Base-by-base conservation (phyloP, 2,329 filamentous ascomycete species). In the Aureobasidium sp. region DNA sequence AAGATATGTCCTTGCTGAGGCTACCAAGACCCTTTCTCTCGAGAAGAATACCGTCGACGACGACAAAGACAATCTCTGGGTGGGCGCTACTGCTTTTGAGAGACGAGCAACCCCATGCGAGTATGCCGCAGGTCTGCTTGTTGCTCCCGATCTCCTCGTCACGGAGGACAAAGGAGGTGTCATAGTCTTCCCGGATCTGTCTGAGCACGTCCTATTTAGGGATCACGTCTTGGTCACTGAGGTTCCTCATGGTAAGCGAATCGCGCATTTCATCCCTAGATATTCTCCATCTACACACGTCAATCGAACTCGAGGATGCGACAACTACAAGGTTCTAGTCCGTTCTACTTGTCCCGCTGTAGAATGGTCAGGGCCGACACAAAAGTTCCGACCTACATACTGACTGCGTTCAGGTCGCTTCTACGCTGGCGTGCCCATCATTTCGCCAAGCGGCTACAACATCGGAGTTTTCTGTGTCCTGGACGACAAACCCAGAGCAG, bases 1-100 rank as follows among this genome's bases (percentile, higher is more conserved):
- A 58, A 58, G 55, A 67, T 82, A 80, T 56, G 76, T 84, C 53
- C 74, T 84, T 39, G 81, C 81, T 39, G 81, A 83, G 67, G 78
- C 79, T 6, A 83, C 81, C 0, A 76, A 73, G 57, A 78, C 75
- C 2, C 64, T 82, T 3, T 77, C 78, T n/a, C 69, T 80, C 0
- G 63, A 67, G 39, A 65, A 71, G 41, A 66, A 71, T 42, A 63
- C 63, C 7, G 62, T 65, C 4, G 66, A 71, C 26, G 68, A 66
- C 9, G 61, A 55, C 9, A 64, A 66, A 8, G 70, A 72, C 42
- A 62, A 65, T 6, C 62, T 73, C 1, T 73, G 71, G 70, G 64
- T 71, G 2, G 70, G 70, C 20, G 67, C 68, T 20, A 66, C 66
- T 4, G 64, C 68, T n/a, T 69, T 71, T 27, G 70, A 70, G 10